These are phyloP conservation scores for Lyophyllum semitale DNA, from an alignment of 768 basidiomycete species.

Conservation along the genomic window DNA sequence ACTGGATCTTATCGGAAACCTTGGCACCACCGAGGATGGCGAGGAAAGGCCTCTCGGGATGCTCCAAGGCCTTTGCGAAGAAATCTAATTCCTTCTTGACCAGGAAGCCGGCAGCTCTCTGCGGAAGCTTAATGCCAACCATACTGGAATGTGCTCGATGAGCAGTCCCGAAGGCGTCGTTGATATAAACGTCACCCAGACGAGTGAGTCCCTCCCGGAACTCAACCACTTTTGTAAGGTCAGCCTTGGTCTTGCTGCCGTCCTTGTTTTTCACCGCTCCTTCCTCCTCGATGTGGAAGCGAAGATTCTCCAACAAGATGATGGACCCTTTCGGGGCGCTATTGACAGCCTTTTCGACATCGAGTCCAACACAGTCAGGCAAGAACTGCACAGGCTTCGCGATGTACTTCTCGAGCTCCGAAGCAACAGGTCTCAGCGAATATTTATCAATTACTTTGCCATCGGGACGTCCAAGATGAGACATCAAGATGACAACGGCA, in stretches of 20 bases:
- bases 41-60: slow-evolving; percentile 93
- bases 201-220: slow-evolving; percentile 89
- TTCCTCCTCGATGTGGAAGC: slow-evolving; percentile 99
- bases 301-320: slow-evolving; percentile 94
- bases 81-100: slow-evolving; percentile 99
- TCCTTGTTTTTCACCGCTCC: slow-evolving; percentile 93
- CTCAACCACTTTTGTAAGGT: slow-evolving; percentile 71
- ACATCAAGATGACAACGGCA: slow-evolving; percentile 88
- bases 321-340: slow-evolving; percentile 65
- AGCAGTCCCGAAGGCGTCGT: slow-evolving; percentile 98
- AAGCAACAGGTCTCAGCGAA: slow-evolving; percentile 85
- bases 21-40: slow-evolving; percentile 99
- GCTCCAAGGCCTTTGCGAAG: slow-evolving; percentile 97
- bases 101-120: slow-evolving; percentile 93
- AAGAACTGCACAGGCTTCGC: slow-evolving; percentile 78
- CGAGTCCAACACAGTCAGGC: slow-evolving; percentile 81
- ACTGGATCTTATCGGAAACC: slow-evolving; percentile 97
- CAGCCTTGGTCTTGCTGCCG: slow-evolving; percentile 93
- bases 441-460: slow-evolving; percentile 88
- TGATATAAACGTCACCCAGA: slow-evolving; percentile 95
- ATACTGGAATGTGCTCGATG: slow-evolving; percentile 98
- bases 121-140: slow-evolving; percentile 93
- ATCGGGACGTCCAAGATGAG: slow-evolving; percentile 96
- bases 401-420: slow-evolving; percentile 77
- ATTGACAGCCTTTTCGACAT: slow-evolving; percentile 79